Base-by-base conservation (phyloP, 2,329 filamentous ascomycete genomes). In the Cadophora luteo-olivacea region DNA sequence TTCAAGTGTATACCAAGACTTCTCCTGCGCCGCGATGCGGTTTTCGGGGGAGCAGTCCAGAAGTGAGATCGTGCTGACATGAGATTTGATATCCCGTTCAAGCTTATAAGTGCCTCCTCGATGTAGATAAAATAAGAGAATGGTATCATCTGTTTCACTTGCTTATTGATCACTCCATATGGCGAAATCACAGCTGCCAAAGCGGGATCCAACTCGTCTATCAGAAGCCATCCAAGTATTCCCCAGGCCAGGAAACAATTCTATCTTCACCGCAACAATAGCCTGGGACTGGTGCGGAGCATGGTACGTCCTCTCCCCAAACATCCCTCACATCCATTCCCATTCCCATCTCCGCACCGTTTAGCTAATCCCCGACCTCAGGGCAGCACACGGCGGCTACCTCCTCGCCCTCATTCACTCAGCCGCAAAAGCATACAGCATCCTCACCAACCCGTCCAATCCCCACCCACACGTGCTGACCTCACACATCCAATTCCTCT, bases 241-340 rank as follows among this genome's bases (percentile, higher is more conserved):
- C 12, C 51, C 33, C 11, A 25, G 29, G 3, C 2, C 51, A 48
- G 51, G 49, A 57, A 64, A 41, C 7, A n/a, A 19, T 1, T 45
- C 62, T 3, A 9, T 64, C 11, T 57, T 55, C 33, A 64, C 49
- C 19, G 62, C 29, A 45, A 55, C 32, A 19, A 41, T 64, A 64
- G 49, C 62, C n/a, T 55, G 49, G 32, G 62, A 64, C 12, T 64
- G 62, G 62, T 64, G 51, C 33, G 49, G n/a, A 29, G 33, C 38
- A 19, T 64, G 33, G 62, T 64, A 16, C 19, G n/a, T 57, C 3
- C 14, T 12, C 33, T 16, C 32, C 0, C 19, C 1, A 12, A 16
- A 19, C 29, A 14, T 51, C 33, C 14, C 32, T 29, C 29, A 29
- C 5, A 5, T 5, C 29, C 29, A 29, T 3, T 29, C 29, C n/a